Base-by-base conservation (phyloP, 1,139 yeast species). In the Yamadazyma triangularis region DNA sequence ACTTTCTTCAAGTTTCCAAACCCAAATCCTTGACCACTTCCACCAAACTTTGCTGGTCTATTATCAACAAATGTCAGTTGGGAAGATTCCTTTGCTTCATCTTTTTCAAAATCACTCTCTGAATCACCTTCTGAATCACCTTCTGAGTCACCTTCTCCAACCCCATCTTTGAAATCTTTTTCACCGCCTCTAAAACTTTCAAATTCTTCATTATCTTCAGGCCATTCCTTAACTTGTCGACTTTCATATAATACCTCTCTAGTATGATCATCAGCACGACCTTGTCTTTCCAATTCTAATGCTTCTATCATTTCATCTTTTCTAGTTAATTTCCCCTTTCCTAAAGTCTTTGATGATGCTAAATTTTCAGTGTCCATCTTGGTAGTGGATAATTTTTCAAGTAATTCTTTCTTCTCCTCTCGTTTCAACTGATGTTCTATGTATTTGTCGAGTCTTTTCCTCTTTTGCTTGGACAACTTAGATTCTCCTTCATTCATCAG, bases 351-450 rank as follows among this genome's bases (percentile, higher is more conserved):
- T 23, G 93, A 73, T 24, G 91, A 81, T 13, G 78, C 78, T 43
- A 86, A 61, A 12, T 74, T 47, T 0, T 77, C 60, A 0, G 95
- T 78, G 48, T 89, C 95, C 26, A 89, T 71, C 40, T 79, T 77
- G 2, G 94, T 79, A 14, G 69, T 69, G 24, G 81, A 69, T 27
- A 91, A 67, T 51, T 88, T 89, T 37, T 80, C 79, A 27, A 91
- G 64, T 35, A 91, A 64, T 4, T 73, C 73, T 45, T 83, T 85
- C 58, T 85, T 86, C 58, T 91, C 97, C 53, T 89, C 95, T 52
- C 95, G 72, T 45, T 84, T 83, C 41, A 91, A 56, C 56, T 91
- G 97, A 57, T 84, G 94, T 39, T 88, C 96, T 22, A 81, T 79
- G 48, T 80, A 82, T 52, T 82, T 81, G 41, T 82, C 89, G 31